phyloP scores from a whole-genome alignment of 2,329 filamentous ascomycete genomes.

The Aspergillus sp. region DNA sequence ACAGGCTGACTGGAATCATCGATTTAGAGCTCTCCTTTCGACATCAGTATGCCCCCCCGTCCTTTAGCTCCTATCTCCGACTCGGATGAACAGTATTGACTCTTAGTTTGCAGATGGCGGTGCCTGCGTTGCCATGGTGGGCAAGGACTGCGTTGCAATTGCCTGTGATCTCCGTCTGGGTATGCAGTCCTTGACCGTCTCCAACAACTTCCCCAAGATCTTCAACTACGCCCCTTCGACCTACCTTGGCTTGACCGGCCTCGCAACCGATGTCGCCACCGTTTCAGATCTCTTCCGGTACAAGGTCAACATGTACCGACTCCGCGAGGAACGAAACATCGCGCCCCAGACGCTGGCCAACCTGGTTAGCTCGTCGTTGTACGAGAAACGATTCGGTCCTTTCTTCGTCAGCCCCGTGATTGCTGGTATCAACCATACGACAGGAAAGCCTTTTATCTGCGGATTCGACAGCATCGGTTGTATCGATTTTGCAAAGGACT shows the following conservation, averaged over 20 bases:
- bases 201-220: constrained; percentile 99
- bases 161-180: constrained; percentile 98
- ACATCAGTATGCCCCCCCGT: constrained; percentile 68
- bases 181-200: constrained; percentile 92
- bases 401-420: constrained; percentile 96
- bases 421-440: constrained; percentile 90
- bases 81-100: constrained; percentile 8
- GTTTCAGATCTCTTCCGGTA: constrained; percentile 97
- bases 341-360: constrained; percentile 93
- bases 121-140: constrained; percentile 96
- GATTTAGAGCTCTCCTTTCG: constrained; percentile 78
- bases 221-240: constrained; percentile 89
- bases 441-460: constrained; percentile 93
- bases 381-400: constrained; percentile 92
- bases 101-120: constrained; percentile 60
- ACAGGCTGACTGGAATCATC: constrained; percentile 1
- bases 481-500: constrained; percentile 99
- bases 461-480: constrained; percentile 99
- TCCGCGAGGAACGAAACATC: constrained; percentile 96
- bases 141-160: constrained; percentile 99
- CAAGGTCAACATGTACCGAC: constrained; percentile 99
- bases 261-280: constrained; percentile 91
- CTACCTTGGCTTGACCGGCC: constrained; percentile 91
- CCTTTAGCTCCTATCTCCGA: constrained; percentile 1
- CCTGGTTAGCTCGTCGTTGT: constrained; percentile 83